Percentiles rank a stretch among this genome's conserved stretches.
Evolutionary conservation across 805 yeast species (phyloP).

Genomic region (Candida morakotiae): DNA sequence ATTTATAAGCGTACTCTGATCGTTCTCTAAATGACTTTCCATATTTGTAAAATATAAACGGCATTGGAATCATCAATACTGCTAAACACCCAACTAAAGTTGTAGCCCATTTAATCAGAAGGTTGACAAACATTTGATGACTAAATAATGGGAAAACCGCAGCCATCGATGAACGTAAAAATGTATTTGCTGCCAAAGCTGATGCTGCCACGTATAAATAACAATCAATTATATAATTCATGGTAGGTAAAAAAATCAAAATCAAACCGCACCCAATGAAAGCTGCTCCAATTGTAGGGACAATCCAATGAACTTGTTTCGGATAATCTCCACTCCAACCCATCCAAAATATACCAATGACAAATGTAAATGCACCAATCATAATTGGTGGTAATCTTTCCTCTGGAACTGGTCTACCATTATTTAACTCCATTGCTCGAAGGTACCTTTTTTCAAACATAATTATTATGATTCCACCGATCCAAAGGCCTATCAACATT

Average conservation of each 20-base stretch:
- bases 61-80: constrained; percentile 51
- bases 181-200: constrained; percentile 62
- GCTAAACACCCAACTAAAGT: constrained; percentile 53
- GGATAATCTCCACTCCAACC: constrained; percentile 84
- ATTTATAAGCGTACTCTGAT: constrained; percentile 21
- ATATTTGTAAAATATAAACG: constrained; percentile 48
- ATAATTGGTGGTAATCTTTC: constrained; percentile 77
- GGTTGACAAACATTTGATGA: constrained; percentile 44
- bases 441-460: constrained; percentile 54
- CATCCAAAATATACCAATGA: constrained; percentile 80
- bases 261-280: constrained; percentile 44
- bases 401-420: constrained; percentile 67
- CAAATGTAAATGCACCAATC: constrained; percentile 65
- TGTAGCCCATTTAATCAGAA: constrained; percentile 53
- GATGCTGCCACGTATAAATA: constrained; percentile 57
- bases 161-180: constrained; percentile 54
- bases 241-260: constrained; percentile 53
- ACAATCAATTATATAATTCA: constrained; percentile 59
- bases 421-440: constrained; percentile 44
- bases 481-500: constrained; percentile 61
- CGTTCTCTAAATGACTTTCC: constrained; percentile 36
- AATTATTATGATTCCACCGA: constrained; percentile 54
- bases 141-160: constrained; percentile 62
- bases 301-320: constrained; percentile 72
- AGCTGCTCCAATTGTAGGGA: constrained; percentile 46